Conservation (phyloP, 306 rosid species). For the Cyamopsis tetragonoloba region DNA sequence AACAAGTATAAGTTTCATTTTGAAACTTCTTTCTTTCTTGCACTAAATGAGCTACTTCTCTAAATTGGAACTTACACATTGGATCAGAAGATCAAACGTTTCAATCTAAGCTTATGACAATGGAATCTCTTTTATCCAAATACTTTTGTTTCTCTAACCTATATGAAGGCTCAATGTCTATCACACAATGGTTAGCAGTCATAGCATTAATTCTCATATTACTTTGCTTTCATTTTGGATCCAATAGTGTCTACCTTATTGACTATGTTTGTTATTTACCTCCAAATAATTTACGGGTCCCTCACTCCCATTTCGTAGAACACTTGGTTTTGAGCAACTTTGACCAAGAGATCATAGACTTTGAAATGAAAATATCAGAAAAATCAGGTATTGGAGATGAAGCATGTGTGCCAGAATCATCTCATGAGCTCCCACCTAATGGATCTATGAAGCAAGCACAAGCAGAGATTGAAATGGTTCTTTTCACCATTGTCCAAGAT, state of each 20-base stretch:
- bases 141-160: not conserved
- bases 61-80: conserved; percentile 18
- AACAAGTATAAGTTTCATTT: conserved; percentile 18
- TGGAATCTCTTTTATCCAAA: conserved; percentile 30
- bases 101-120: conserved; percentile 15
- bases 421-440: conserved; percentile 45
- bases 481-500: conserved; percentile 45
- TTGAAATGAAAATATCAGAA: conserved; percentile 41
- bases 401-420: conserved; percentile 50
- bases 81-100: conserved; percentile 8
- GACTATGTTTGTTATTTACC: conserved; percentile 59
- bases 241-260: conserved; percentile 47
- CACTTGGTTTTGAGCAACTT: conserved; percentile 14
- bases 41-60: not conserved
- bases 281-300: conserved; percentile 37
- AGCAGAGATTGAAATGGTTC: conserved; percentile 48
- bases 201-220: conserved; percentile 27
- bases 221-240: conserved; percentile 31
- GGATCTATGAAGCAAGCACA: conserved; percentile 9
- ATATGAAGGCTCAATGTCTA: conserved; percentile 19
- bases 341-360: conserved; percentile 30
- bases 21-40: conserved; percentile 19
- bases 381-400: conserved; percentile 65
- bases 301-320: conserved; percentile 41
- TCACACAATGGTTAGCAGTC: conserved; percentile 31